Base-by-base conservation (phyloP, 805 yeast genomes). In the Lachancea dasiensis region DNA sequence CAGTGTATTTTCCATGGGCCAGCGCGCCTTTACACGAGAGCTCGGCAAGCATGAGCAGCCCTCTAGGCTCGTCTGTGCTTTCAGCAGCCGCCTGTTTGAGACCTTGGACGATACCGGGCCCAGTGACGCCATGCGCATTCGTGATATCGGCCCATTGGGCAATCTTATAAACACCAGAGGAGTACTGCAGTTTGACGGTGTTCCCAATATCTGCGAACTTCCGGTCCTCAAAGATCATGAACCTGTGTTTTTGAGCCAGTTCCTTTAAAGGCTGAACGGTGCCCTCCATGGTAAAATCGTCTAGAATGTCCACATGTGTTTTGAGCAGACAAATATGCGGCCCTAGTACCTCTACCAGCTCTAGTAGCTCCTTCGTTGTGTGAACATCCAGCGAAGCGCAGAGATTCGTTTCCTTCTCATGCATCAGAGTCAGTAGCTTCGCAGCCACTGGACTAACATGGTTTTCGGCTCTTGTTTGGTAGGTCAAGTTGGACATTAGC, bases 121-220 rank as follows among this genome's bases (percentile, higher is more conserved):
- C 99, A 2, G 97, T 90, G 22, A 92, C 89, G 41, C 97, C 95
- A 54, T 92, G 98, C 0, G 97, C 97, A 61, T 92, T 92, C 24
- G 97, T 90, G 49, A 92, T 87, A 56, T 92, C 96, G 0, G 97
- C 79, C 98, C 98, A 92, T 52, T 79, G 67, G 10, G 95, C 92
- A 44, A 90, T 90, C 56, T 76, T 79, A 67, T 77, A 87, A 8
- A 86, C 81, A 31, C 98, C 98, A 26, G 94, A 86, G 22, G 83
- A 68, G 62, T 90, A 92, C 63, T 92, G 98, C 31, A 86, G 75
- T 65, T 90, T 89, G 38, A 92, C 98, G 1, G 98, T 92, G 56
- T 89, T 86, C 13, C 99, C 99, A 51, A 92, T 92, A 62, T 92
- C 99, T 17, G 99, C 98, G 63, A 92, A 92, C 65, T 92, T 92